phyloP scores from a whole-genome alignment of 169 alveolate genomes.

The Eimeria acervulina region DNA sequence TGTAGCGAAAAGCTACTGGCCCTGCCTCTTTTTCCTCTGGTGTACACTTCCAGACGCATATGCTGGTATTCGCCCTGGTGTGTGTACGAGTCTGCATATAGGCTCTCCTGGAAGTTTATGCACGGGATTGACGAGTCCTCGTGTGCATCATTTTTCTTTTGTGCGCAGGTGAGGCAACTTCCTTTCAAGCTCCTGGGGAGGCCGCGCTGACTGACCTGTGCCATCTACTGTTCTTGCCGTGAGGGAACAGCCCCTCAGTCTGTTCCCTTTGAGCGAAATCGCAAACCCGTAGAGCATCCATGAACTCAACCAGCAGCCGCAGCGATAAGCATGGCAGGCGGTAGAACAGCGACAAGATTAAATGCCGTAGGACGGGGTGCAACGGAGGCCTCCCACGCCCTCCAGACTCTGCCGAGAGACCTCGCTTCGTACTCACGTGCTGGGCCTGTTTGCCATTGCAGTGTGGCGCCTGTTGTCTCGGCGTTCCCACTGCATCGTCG shows the following conservation, averaged over 20 bases:
- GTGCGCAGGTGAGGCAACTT: too few species aligned
- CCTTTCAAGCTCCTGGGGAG: not conserved
- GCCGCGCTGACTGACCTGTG: slow-evolving; percentile 6
- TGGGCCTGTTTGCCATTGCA: not conserved
- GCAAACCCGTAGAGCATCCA: slow-evolving; percentile 55
- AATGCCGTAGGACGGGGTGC: slow-evolving; percentile 45
- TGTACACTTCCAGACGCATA: not conserved
- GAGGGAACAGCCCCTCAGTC: slow-evolving; percentile 16
- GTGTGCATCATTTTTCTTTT: not conserved
- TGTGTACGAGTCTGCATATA: not conserved
- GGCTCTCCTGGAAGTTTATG: not conserved
- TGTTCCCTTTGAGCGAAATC: slow-evolving; percentile 3
- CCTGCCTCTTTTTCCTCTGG: not conserved
- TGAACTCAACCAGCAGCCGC: slow-evolving; percentile 38
- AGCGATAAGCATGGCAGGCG: slow-evolving; percentile 51
- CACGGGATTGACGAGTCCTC: not conserved
- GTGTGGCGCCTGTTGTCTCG: not conserved
- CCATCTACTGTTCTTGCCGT: slow-evolving; percentile 60
- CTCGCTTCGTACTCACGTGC: not conserved
- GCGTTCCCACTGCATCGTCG: not conserved
- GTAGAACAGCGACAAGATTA: slow-evolving; percentile 33
- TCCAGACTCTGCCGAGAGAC: not conserved
- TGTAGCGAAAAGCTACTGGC: not conserved
- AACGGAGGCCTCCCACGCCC: slow-evolving; percentile 32
- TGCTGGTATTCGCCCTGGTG: not conserved